These are phyloP conservation scores for Fusarium buharicum DNA, from an alignment of 2,329 filamentous ascomycete genomes.

Conservation along the genomic window DNA sequence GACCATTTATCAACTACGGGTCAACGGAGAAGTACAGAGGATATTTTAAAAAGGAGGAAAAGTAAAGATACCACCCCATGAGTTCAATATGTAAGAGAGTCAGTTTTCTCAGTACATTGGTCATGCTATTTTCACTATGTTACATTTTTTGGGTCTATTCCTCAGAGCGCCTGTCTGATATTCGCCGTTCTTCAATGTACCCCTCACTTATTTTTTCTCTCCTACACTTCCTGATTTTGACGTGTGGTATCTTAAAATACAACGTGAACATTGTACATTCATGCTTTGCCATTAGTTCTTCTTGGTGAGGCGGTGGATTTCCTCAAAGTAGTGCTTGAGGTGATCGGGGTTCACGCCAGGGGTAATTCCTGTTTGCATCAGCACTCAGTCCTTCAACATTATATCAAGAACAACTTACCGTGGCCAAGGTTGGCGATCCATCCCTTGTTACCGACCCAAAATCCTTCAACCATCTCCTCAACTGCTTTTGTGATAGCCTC, in stretches of 20 bases:
- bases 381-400: slow-evolving; percentile 1
- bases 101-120: slow-evolving; percentile 7
- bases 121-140: slow-evolving; percentile 35
- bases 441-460: slow-evolving; percentile 80
- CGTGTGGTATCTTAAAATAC: slow-evolving; percentile 10
- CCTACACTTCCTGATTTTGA: not conserved
- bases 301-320: slow-evolving; percentile 79
- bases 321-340: slow-evolving; percentile 91
- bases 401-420: slow-evolving; percentile 65
- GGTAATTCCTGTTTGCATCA: slow-evolving; percentile 75
- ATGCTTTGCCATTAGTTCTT: slow-evolving; percentile 44
- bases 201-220: not conserved
- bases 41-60: slow-evolving; percentile 18
- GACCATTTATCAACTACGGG: slow-evolving; percentile 9
- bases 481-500: slow-evolving; percentile 85
- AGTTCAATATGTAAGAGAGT: slow-evolving; percentile 25
- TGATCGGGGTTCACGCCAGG: slow-evolving; percentile 94
- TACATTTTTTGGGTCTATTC: slow-evolving; percentile 29
- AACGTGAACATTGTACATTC: not conserved
- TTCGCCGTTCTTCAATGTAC: not conserved
- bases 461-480: slow-evolving; percentile 87
- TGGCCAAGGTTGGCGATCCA: slow-evolving; percentile 99
- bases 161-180: slow-evolving; percentile 10
- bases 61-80: slow-evolving; percentile 40
- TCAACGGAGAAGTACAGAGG: slow-evolving; percentile 8